Evolutionary conservation across 2,329 filamentous ascomycete genomes (phyloP).

Genomic region (Fusarium longipes): DNA sequence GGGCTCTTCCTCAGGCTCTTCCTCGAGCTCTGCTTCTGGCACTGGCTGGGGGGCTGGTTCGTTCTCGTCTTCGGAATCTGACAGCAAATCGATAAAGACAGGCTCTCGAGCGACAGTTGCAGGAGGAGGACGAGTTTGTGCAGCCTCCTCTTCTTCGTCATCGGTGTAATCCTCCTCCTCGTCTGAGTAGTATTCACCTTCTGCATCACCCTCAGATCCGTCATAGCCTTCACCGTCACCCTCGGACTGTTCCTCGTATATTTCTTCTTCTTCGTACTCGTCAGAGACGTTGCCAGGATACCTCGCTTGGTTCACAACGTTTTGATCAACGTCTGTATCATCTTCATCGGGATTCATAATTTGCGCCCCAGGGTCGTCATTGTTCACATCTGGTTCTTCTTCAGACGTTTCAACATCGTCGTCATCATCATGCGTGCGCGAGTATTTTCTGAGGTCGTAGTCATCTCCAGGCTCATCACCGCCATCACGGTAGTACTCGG

Average conservation of each 20-base stretch:
- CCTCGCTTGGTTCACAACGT: conserved; percentile 39
- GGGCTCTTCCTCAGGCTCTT: not conserved
- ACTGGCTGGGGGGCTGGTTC: conserved; percentile 37
- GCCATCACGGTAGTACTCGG: conserved; percentile 42
- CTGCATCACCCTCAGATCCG: conserved; percentile 48
- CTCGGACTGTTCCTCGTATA: conserved; percentile 38
- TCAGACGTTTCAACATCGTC: conserved; percentile 48
- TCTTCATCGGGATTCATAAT: conserved; percentile 38
- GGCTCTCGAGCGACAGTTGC: conserved; percentile 48
- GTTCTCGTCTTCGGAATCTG: conserved; percentile 60
- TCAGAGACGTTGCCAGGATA: conserved; percentile 25
- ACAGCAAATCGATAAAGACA: conserved; percentile 60
- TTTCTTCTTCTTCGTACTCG: conserved; percentile 45
- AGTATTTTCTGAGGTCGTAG: conserved; percentile 51
- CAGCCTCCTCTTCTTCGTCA: conserved; percentile 40
- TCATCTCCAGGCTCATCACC: conserved; percentile 49
- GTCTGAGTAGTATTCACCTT: conserved; percentile 45
- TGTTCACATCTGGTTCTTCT: conserved; percentile 46
- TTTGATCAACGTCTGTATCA: conserved; percentile 45
- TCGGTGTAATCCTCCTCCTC: conserved; percentile 46
- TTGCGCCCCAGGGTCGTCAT: conserved; percentile 42
- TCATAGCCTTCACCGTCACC: conserved; percentile 36
- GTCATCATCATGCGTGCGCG: conserved; percentile 49
- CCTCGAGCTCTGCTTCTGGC: not conserved
- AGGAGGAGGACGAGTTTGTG: conserved; percentile 20